Evolutionary conservation across 2,329 filamentous ascomycete genomes (phyloP), one percentile per base, ranked within the genome.

Genomic region (Hymenoscyphus infarciens): DNA sequence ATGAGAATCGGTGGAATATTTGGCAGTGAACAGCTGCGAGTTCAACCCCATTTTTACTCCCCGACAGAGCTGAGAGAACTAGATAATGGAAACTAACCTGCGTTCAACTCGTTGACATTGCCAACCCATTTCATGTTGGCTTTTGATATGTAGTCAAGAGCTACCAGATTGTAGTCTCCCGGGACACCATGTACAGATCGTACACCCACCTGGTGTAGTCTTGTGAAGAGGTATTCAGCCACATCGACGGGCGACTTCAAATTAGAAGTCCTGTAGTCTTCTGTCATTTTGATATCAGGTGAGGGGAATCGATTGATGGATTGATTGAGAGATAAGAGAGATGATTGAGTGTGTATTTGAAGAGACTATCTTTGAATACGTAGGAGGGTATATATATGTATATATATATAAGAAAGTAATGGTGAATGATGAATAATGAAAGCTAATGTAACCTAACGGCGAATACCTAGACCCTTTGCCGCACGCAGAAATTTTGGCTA

Each of bases 21-120:
- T 33, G 31, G 7, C 10, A 11, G 10, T 35, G 10, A 11, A 35
- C 13, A 13, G 33, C 33, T 11, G 45, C 15, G 45, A 52, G 16
- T 38, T 57, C n/a, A 57, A 33, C 10, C 22, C 6, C 7, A 19
- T 13, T 52, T 52, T 19, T 11, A 15, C 6, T 52, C 15, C 15
- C n/a, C 15, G 16, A 10, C 45, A 7, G 22, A 42, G 38, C 19
- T 31, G 35, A 27, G 38, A 39, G 22, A 49, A 15, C 15, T 31
- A 10, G 13, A n/a, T 22, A 8, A 22, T 13, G 22, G 42, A 16
- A 16, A 56, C 80, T 75, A 71, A 86, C 86, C 85, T 55, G 88
- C 88, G 73, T 91, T 91, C 63, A 91, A 81, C 74, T 91, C 88
- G 71, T 91, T 91, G 67, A 85, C 84, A 73, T 87, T 90, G 62